A percentile compares a stretch with the other conserved stretches of the same genome.
phyloP scores from a whole-genome alignment of 192 early-diverging fungal genomes.

The Backusella luteola region DNA sequence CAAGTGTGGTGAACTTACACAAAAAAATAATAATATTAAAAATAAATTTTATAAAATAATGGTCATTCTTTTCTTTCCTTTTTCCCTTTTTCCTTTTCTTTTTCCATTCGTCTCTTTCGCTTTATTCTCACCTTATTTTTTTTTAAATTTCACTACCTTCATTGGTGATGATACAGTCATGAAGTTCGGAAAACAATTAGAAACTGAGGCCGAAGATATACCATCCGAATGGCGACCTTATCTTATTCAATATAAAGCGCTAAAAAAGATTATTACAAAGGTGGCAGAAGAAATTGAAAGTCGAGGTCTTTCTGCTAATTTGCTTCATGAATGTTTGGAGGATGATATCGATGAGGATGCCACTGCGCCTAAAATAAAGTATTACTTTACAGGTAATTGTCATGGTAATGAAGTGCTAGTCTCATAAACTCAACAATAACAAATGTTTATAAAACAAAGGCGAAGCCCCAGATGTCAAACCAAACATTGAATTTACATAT shows the following conservation, averaged over 20 bases:
- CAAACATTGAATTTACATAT: conserved; percentile 19
- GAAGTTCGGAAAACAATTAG: conserved; percentile 77
- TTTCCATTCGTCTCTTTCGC: not conserved
- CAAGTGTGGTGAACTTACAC: conserved; percentile 30
- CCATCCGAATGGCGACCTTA: conserved; percentile 73
- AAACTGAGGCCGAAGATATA: conserved; percentile 63
- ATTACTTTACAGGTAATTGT: conserved; percentile 31
- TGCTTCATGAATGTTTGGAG: conserved; percentile 26
- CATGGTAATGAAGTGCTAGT: not conserved
- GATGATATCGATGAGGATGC: conserved; percentile 3
- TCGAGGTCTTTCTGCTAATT: conserved; percentile 38
- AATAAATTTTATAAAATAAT: not conserved
- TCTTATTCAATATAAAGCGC: conserved; percentile 72
- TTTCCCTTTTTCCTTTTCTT: not conserved
- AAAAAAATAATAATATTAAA: not conserved
- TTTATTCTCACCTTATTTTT: not conserved
- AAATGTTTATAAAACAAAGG: not conserved
- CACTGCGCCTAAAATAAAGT: conserved; percentile 22
- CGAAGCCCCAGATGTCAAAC: conserved; percentile 8
- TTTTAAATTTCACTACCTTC: not conserved
- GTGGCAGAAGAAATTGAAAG: conserved; percentile 70
- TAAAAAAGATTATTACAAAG: conserved; percentile 70
- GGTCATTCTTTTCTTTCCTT: not conserved
- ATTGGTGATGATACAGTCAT: conserved; percentile 34
- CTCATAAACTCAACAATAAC: not conserved